A percentile compares a stretch with the other conserved stretches of the same genome.
phyloP scores from a whole-genome alignment of 768 basidiomycete species.

The Macrolepiota dolichaula region DNA sequence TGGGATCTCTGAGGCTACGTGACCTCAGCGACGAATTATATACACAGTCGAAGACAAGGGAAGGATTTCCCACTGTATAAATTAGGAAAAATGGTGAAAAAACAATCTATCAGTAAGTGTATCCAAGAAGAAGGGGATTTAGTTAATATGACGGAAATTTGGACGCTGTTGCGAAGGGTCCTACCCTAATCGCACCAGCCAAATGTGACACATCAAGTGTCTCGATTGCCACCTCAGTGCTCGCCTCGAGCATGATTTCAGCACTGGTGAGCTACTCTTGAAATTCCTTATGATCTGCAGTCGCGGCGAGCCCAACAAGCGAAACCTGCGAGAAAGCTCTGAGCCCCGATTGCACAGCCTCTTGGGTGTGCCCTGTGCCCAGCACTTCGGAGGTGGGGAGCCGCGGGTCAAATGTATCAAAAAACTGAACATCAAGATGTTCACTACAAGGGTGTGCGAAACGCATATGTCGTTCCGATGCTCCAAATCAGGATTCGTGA shows the following conservation, averaged over 20 bases:
- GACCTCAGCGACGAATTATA: conserved; percentile 58
- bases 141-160: not conserved
- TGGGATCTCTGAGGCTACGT: conserved; percentile 53
- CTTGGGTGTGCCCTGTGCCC: too few species aligned
- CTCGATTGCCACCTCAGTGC: not conserved
- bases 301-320: too few species aligned
- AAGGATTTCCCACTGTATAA: conserved; percentile 58
- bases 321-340: too few species aligned
- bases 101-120: not conserved
- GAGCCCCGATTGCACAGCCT: too few species aligned
- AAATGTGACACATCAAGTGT: not conserved
- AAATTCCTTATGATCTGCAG: too few species aligned
- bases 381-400: too few species aligned
- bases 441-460: too few species aligned
- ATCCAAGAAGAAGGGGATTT: not conserved
- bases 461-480: too few species aligned
- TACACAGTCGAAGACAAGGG: conserved; percentile 73
- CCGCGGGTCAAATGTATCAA: too few species aligned
- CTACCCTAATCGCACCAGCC: not conserved
- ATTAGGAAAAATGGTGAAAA: not conserved
- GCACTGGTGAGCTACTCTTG: not conserved
- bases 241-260: not conserved
- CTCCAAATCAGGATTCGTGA: too few species aligned
- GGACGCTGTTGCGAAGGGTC: not conserved
- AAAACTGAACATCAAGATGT: too few species aligned